Evolutionary conservation across 2,329 filamentous ascomycete species (phyloP).

Genomic region (Ceratocystis colombiana): DNA sequence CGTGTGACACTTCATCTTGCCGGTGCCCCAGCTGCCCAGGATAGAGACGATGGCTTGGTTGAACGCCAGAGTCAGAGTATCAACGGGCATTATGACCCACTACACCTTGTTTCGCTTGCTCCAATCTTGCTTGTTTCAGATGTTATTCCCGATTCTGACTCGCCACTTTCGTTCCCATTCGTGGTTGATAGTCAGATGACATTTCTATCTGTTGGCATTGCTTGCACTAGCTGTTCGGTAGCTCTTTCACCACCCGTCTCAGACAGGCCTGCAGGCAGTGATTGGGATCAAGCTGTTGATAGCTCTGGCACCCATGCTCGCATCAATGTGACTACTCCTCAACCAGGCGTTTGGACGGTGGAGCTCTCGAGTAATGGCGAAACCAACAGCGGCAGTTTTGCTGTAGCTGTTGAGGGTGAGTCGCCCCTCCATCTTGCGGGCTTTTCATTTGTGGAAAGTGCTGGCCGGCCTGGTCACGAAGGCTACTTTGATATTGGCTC

Average conservation of each 20-base stretch:
- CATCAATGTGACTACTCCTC: constrained; percentile 23
- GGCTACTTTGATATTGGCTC: constrained; percentile 26
- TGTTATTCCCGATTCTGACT: neutral
- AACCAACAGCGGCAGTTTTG: constrained; percentile 16
- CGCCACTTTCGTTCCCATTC: constrained; percentile 18
- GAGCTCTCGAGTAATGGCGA: constrained; percentile 10
- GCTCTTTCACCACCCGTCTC: constrained; percentile 14
- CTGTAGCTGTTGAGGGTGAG: constrained; percentile 22
- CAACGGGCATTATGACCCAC: constrained; percentile 18
- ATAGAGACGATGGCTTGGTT: neutral
- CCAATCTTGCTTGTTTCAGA: constrained; percentile 21
- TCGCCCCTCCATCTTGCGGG: constrained; percentile 22
- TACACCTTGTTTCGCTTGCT: constrained; percentile 19
- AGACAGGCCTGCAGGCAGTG: constrained; percentile 5
- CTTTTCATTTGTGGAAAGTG: constrained; percentile 25
- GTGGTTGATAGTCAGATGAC: constrained; percentile 24
- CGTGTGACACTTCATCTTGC: neutral
- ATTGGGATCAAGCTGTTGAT: constrained; percentile 24
- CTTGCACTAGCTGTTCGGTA: constrained; percentile 23
- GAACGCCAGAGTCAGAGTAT: neutral
- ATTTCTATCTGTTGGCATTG: constrained; percentile 21
- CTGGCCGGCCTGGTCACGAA: constrained; percentile 24
- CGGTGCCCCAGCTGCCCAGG: neutral
- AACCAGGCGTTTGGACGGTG: constrained; percentile 22
- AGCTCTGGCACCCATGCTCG: constrained; percentile 22